phyloP scores from a whole-genome alignment of 2,329 filamentous ascomycete species.

The Ascochyta lentis region DNA sequence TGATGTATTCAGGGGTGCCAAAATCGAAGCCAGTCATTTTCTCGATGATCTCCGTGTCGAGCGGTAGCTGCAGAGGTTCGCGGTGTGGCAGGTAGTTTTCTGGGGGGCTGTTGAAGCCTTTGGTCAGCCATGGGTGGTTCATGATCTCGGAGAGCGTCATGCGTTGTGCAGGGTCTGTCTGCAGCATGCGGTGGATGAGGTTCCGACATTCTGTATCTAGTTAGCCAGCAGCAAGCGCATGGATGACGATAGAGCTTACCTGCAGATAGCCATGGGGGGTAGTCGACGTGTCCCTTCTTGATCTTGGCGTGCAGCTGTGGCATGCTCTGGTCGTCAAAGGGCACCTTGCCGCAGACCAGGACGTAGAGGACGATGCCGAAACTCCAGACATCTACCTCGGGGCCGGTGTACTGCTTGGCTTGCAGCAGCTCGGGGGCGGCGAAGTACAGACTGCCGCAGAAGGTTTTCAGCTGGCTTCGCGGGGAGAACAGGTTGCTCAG shows the following conservation, averaged over 20 bases:
- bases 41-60: conserved; percentile 82
- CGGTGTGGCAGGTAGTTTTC: conserved; percentile 87
- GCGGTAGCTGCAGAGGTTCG: conserved; percentile 82
- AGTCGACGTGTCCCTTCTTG: conserved; percentile 95
- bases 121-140: conserved; percentile 94
- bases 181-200: conserved; percentile 92
- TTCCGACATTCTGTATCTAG: conserved; percentile 79
- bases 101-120: conserved; percentile 83
- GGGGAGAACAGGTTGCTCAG: conserved; percentile 96
- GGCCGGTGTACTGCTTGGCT: conserved; percentile 91
- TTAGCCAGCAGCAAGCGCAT: conserved; percentile 10
- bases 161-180: conserved; percentile 87
- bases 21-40: conserved; percentile 99
- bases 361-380: conserved; percentile 98
- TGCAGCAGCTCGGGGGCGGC: conserved; percentile 94
- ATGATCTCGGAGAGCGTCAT: conserved; percentile 91
- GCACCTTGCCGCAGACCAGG: conserved; percentile 94
- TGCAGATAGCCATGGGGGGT: conserved; percentile 88
- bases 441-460: conserved; percentile 97
- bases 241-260: conserved; percentile 63
- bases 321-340: conserved; percentile 99
- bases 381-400: conserved; percentile 98
- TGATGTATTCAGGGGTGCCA: conserved; percentile 83
- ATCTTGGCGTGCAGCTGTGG: conserved; percentile 97
- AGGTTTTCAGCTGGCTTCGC: conserved; percentile 85